Evolutionary conservation across 495 filamentous ascomycete species (phyloP).

Genomic region (Aspergillus nidulans): DNA sequence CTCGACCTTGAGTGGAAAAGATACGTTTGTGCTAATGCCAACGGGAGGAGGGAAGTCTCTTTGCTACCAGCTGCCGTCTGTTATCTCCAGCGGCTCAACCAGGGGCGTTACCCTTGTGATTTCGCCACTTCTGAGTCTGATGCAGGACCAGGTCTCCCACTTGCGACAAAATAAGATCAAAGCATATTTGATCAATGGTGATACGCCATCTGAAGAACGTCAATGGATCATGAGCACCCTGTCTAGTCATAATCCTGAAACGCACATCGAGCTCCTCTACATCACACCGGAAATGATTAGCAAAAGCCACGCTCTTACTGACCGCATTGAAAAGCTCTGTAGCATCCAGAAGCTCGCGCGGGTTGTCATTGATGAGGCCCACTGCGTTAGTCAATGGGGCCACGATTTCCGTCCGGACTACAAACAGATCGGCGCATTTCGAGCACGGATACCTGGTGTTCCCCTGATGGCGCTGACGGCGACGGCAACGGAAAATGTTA

Average conservation of each 20-base stretch:
- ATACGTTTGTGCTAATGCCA: slow-evolving; percentile 94
- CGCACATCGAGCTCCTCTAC: slow-evolving; percentile 77
- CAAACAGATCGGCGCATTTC: slow-evolving; percentile 72
- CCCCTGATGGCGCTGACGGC: slow-evolving; percentile 93
- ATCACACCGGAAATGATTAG: slow-evolving; percentile 95
- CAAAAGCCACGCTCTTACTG: slow-evolving; percentile 63
- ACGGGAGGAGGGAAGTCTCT: slow-evolving; percentile 96
- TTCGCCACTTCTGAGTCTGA: slow-evolving; percentile 89
- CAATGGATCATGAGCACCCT: slow-evolving; percentile 57
- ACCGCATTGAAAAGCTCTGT: slow-evolving; percentile 59
- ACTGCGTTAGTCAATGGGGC: slow-evolving; percentile 98
- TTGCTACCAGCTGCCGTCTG: slow-evolving; percentile 91
- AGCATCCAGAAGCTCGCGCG: slow-evolving; percentile 66
- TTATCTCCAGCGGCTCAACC: slow-evolving; percentile 76
- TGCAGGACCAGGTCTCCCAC: slow-evolving; percentile 92
- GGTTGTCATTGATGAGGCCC: slow-evolving; percentile 95
- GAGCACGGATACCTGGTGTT: slow-evolving; percentile 64
- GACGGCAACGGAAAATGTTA: slow-evolving; percentile 90
- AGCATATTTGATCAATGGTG: slow-evolving; percentile 76
- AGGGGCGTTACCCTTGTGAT: slow-evolving; percentile 87
- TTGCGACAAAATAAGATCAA: slow-evolving; percentile 68
- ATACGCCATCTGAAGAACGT: slow-evolving; percentile 52
- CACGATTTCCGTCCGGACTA: slow-evolving; percentile 99
- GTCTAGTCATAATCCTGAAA: slow-evolving; percentile 56
- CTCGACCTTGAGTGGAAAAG: slow-evolving; percentile 78